Evolutionary conservation across 2,329 filamentous ascomycete genomes (phyloP), one percentile per base, ranked within the genome.

Genomic region (Taxawa tesnikishii): DNA sequence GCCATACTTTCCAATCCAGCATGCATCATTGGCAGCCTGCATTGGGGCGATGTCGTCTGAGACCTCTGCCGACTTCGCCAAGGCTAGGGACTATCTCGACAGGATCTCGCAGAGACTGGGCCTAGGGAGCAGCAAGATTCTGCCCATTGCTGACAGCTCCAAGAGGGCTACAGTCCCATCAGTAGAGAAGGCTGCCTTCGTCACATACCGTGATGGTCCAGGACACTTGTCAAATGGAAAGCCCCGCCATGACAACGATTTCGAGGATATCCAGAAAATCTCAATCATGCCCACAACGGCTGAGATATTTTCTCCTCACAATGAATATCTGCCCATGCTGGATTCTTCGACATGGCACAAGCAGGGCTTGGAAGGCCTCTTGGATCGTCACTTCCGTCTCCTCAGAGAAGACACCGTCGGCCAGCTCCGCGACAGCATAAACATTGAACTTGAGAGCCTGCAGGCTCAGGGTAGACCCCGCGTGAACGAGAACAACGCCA

Each of bases 341-440:
- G 56, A 67, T 42, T 43, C 58, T 3, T 44, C 48, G 0, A 48
- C 51, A 6, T 58, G 56, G 35, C 60, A 68, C 39, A 45, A 59
- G 11, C 41, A 47, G 3, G 63, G 65, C 2, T 56, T 66, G 8
- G 49, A 46, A 4, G 66, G 68, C 2, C 56, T 68, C 1, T 45
- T 75, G 0, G 70, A 74, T 44, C 54, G 62, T 33, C 62, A 73
- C 33, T 75, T 75, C 29, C 60, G 70, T 11, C 58, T 74, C 1
- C 45, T 73, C 2, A 58, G 70, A 3, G 66, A 73, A 46, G 69
- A 75, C 39, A 69, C 63, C 0, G 53, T 73, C 3, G 67, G 67
- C 0, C 62, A 70, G 36, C 51, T 75, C 4, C 56, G 66, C 23
- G 64, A 72, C 40, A 59, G 59, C 1, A 59, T 69, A 3, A 54